Percentiles rank a stretch among this genome's conserved stretches.
Conservation (phyloP, 1,284 basidiomycete species). For the Trichosporon sp. region DNA sequence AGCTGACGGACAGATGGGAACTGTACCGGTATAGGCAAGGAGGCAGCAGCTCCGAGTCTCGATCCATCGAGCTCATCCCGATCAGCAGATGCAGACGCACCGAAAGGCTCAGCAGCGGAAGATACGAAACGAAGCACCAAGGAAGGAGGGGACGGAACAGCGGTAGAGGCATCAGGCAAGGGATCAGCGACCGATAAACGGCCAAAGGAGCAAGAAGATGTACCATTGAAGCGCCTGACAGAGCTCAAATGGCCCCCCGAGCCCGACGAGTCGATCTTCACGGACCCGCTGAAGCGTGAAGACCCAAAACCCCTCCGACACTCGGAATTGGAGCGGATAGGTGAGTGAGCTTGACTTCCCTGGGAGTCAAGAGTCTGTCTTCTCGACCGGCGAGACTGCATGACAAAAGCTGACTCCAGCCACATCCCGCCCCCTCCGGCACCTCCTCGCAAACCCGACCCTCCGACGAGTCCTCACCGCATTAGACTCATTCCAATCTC, state of each 20-base stretch:
- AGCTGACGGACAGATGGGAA: slow-evolving; percentile 8
- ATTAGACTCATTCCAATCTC: slow-evolving; percentile 27
- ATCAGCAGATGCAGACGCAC: background rate
- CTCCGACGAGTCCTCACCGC: slow-evolving; percentile 32
- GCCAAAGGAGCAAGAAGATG: background rate
- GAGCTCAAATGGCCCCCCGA: slow-evolving; percentile 43
- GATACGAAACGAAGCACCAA: background rate
- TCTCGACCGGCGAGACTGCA: no score
- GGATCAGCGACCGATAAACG: background rate
- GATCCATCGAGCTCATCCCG: background rate
- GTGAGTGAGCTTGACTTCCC: slow-evolving; percentile 20
- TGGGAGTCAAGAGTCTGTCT: no score
- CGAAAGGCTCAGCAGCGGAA: no score
- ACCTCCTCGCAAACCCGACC: slow-evolving; percentile 27
- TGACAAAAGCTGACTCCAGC: slow-evolving; percentile 24
- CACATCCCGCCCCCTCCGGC: slow-evolving; percentile 32
- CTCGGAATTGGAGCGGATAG: slow-evolving; percentile 42
- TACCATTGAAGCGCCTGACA: slow-evolving; percentile 25
- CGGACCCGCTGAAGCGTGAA: slow-evolving; percentile 40
- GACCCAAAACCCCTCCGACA: slow-evolving; percentile 44
- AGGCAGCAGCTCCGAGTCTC: slow-evolving; percentile 8
- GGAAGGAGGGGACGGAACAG: background rate
- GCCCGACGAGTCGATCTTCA: slow-evolving; percentile 38
- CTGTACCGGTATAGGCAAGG: background rate
- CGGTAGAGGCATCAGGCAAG: no score